A percentile compares a stretch with the other conserved stretches of the same genome.
phyloP scores from a whole-genome alignment of 257 asterid genomes.

The Knoxia roxburghii region DNA sequence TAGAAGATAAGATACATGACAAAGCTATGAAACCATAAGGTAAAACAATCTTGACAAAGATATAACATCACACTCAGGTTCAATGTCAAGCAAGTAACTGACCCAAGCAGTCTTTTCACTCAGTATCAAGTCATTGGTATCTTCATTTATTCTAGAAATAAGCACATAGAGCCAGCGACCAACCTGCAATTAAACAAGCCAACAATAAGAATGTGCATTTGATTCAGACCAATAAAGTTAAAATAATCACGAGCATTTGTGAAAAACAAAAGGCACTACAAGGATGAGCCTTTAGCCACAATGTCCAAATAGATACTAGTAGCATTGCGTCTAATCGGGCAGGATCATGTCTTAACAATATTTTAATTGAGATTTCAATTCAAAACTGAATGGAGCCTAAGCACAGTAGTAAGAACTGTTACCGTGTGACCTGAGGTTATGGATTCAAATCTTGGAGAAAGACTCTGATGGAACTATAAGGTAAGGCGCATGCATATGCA shows the following conservation, averaged over 20 bases:
- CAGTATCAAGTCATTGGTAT: conserved; percentile 86
- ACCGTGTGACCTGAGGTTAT: too few species aligned
- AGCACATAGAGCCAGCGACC: conserved; percentile 66
- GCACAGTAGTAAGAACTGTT: too few species aligned
- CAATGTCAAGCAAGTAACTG: conserved; percentile 29
- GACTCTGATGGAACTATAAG: too few species aligned
- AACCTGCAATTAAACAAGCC: conserved; percentile 47
- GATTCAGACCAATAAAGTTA: not conserved
- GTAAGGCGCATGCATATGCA: too few species aligned
- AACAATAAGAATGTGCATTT: not conserved
- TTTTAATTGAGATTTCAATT: not conserved
- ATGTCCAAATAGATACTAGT: not conserved
- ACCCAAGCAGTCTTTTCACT: conserved; percentile 97
- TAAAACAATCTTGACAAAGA: conserved; percentile 4
- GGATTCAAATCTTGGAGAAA: too few species aligned
- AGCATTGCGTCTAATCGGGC: not conserved
- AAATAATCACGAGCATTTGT: not conserved
- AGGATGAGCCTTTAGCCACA: conserved; percentile 5
- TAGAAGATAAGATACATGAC: conserved; percentile 5
- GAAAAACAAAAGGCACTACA: not conserved
- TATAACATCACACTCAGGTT: conserved; percentile 11
- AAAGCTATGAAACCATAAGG: not conserved
- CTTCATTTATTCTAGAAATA: conserved; percentile 79
- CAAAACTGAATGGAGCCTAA: too few species aligned
- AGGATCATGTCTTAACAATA: not conserved